Base-by-base conservation (phyloP, 176 grass and related monocot genomes). In the Bothriochloa decipiens region DNA sequence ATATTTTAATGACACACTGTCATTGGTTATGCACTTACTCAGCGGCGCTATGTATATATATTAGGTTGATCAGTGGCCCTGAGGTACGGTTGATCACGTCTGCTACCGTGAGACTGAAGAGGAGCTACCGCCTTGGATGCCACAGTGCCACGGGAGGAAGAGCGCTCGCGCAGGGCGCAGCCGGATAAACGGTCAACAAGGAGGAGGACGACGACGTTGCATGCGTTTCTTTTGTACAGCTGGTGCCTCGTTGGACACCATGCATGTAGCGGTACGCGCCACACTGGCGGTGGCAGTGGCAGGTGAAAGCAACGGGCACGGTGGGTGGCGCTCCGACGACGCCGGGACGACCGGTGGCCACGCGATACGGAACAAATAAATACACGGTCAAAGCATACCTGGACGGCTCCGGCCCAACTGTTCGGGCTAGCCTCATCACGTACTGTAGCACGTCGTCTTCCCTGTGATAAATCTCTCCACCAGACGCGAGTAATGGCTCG, bases 161-260 rank as follows among this genome's bases (percentile, higher is more conserved):
- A 5, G 14, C 70, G 3, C 25, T 32, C 39, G n/a, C 23, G 23
- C 81, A 33, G 65, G 2, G 60, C 23, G 73, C 43, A 73, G 78
- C 17, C 32, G 72, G 79, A 65, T 83, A 82, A 86, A 66, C 46
- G 84, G 78, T 47, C 65, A 79, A 52, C 29, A 40, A 36, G 29
- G 29, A 66, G 43, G n/a, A 55, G 41, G 32, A 17, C 13, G 22
- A 7, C 2, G 22, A 17, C 43, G 79, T 57, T 20, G 47, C 45
- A 13, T 32, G 75, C 20, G 65, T 22, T 22, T 46, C 12, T n/a
- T 67, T 26, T 26, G 76, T 4, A 86, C 84, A 90, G 88, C 88
- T 90, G 79, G 88, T 40, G 88, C 79, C 47, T 62, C 41, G 74
- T n/a, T 90, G 84, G 79, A 66, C 66, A 36, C 11, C 6, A 66